A percentile compares a stretch with the other conserved stretches of the same genome.
Evolutionary conservation across 208 protist species (phyloP).

Genomic region (Trypanosoma cruzi): DNA sequence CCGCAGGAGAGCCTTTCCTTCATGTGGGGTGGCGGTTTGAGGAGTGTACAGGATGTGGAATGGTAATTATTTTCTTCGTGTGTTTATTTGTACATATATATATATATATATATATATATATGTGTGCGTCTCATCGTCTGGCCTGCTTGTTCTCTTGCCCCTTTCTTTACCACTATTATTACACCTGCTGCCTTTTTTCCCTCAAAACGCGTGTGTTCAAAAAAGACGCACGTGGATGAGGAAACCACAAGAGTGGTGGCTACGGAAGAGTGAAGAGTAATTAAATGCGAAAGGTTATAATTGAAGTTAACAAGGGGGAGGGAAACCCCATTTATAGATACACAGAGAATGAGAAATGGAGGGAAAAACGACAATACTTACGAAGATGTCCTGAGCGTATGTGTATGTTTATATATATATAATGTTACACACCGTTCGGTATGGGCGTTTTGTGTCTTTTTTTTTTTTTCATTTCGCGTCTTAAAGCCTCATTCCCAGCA

Average conservation of each 20-base stretch:
- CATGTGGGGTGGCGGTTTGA: slow-evolving; percentile 18
- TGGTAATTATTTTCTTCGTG: slow-evolving; percentile 11
- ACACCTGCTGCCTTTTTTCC: not conserved
- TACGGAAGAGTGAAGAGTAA: not conserved
- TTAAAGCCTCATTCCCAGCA: too few species aligned
- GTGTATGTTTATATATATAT: too few species aligned
- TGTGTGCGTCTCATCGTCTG: not conserved
- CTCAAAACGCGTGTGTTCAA: not conserved
- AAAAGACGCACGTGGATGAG: not conserved
- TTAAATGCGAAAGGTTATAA: not conserved
- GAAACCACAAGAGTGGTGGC: not conserved
- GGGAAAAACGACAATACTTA: too few species aligned
- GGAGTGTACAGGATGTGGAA: not conserved
- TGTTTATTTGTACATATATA: too few species aligned
- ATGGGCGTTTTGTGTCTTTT: not conserved
- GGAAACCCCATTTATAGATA: not conserved
- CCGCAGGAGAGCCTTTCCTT: slow-evolving; percentile 17
- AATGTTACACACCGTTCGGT: not conserved
- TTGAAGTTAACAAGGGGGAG: not conserved
- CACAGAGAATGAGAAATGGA: too few species aligned
- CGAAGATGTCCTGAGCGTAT: too few species aligned
- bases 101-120: too few species aligned
- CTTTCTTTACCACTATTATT: not conserved
- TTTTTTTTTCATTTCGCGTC: too few species aligned
- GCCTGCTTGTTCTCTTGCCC: not conserved